These are phyloP conservation scores for Euphrasia confusa DNA, from an alignment of 257 asterid genomes.

Conservation along the genomic window DNA sequence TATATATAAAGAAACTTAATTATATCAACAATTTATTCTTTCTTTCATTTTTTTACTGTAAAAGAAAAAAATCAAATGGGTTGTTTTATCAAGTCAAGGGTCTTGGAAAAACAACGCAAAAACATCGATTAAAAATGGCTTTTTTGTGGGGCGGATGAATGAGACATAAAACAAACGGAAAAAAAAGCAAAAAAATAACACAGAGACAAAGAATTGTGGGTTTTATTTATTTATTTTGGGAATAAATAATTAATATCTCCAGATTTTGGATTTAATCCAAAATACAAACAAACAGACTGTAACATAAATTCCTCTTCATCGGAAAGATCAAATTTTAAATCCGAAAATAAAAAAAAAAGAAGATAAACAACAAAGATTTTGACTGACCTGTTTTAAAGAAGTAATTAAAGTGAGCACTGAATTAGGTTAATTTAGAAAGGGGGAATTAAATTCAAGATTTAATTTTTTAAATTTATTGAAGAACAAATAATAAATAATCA, in stretches of 20 bases:
- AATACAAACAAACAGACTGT: not conserved
- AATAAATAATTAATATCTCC: not conserved
- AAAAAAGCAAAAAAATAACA: not conserved
- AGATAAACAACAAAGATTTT: not conserved
- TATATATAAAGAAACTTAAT: no score
- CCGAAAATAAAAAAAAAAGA: not conserved
- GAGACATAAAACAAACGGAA: constrained; percentile 12
- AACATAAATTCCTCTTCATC: constrained; percentile 1
- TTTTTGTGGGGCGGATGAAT: not conserved
- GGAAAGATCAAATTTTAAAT: constrained; percentile 2
- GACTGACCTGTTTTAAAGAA: constrained; percentile 7
- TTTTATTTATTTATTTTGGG: constrained; percentile 2
- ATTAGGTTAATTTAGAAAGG: not conserved
- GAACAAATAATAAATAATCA: constrained; percentile 7
- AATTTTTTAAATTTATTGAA: not conserved
- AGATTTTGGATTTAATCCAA: constrained; percentile 1
- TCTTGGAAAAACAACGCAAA: constrained; percentile 15
- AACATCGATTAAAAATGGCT: constrained; percentile 24
- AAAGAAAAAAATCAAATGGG: not conserved
- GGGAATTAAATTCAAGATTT: not conserved
- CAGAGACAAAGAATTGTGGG: constrained; percentile 25
- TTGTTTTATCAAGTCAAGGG: constrained; percentile 12
- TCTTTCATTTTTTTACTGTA: not conserved
- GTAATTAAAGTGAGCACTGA: not conserved
- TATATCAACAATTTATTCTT: not conserved